Evolutionary conservation across 306 rosid genomes (phyloP).

Genomic region (Casuarina equisetifolia): DNA sequence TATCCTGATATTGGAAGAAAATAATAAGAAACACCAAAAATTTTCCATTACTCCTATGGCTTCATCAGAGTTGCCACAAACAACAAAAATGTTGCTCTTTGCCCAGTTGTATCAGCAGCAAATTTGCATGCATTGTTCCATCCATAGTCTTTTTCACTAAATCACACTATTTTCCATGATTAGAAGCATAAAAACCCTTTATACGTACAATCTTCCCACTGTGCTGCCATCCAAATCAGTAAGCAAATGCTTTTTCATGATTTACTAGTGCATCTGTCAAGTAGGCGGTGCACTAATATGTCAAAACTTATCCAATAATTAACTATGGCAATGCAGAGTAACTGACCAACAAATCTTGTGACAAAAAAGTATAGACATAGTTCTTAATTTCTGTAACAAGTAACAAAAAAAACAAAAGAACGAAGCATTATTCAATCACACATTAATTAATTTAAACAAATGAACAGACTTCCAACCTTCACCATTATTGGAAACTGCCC

Average conservation of each 20-base stretch:
- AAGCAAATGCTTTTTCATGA: background rate
- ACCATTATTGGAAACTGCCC: slow-evolving; percentile 88
- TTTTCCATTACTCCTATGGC: background rate
- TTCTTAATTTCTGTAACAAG: background rate
- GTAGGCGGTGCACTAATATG: too few relatives aligned
- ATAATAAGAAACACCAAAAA: background rate
- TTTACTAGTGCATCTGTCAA: background rate
- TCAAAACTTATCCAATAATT: background rate
- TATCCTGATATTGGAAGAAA: background rate
- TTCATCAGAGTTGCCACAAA: background rate
- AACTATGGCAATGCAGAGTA: background rate
- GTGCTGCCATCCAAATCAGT: background rate
- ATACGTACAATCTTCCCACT: background rate
- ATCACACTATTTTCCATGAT: background rate
- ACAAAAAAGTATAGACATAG: background rate
- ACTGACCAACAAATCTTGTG: background rate
- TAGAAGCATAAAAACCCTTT: background rate
- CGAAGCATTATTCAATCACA: background rate
- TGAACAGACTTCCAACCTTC: slow-evolving; percentile 44
- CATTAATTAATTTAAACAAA: background rate
- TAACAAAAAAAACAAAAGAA: background rate
- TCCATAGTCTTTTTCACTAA: background rate
- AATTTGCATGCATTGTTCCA: background rate
- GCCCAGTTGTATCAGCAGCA: background rate
- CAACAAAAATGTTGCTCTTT: background rate